Evolutionary conservation across 106 monocot species (phyloP).

Genomic region (Allium fistulosum): DNA sequence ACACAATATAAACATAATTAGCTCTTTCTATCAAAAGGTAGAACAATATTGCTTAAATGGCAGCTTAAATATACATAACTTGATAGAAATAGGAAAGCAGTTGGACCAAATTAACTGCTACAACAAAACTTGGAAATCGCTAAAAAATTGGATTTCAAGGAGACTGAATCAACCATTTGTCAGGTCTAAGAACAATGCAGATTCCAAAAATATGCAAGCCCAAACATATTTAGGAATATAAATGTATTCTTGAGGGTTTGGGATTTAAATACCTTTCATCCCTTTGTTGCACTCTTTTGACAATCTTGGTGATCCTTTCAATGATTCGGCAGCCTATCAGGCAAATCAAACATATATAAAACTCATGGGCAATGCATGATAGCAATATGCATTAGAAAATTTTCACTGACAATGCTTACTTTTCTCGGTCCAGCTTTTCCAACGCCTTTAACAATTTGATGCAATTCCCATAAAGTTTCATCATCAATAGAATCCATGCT

Average conservation of each 20-base stretch:
- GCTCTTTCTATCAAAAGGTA: too few relatives aligned
- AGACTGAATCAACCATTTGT: neutral
- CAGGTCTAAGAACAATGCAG: neutral
- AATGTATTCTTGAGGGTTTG: too few relatives aligned
- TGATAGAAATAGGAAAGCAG: too few relatives aligned
- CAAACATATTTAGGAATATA: too few relatives aligned
- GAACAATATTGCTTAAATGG: too few relatives aligned
- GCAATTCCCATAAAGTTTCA: constrained; percentile 14
- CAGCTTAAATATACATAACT: too few relatives aligned
- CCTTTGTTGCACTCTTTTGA: constrained; percentile 12
- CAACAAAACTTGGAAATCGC: too few relatives aligned
- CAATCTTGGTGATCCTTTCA: neutral
- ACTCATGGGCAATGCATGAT: neutral
- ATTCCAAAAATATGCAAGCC: neutral
- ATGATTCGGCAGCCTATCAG: constrained; percentile 11
- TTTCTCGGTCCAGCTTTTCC: constrained; percentile 4
- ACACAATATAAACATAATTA: too few relatives aligned
- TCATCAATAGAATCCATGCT: constrained; percentile 19
- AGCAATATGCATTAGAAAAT: neutral
- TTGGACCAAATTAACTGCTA: too few relatives aligned
- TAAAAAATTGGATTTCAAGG: neutral
- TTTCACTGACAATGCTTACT: constrained; percentile 8
- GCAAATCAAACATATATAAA: neutral
- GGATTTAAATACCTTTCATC: neutral
- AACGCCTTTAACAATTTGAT: constrained; percentile 7